Conservation (phyloP, 805 yeast genomes). For the Zygoascus biomembranicola region DNA sequence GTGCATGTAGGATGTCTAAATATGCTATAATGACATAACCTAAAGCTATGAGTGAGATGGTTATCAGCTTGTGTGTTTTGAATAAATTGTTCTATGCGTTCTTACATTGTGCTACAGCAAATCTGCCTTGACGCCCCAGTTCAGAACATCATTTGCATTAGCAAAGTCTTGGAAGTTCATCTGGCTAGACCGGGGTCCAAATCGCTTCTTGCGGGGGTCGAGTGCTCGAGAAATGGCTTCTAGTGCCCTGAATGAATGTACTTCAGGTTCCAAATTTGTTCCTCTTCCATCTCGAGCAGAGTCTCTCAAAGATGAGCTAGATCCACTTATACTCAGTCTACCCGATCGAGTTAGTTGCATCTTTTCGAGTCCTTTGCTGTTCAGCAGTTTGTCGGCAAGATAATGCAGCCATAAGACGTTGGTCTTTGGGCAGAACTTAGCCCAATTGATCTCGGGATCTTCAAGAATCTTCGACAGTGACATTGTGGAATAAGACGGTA, state of each 20-base stretch:
- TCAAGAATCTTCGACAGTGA: neutral
- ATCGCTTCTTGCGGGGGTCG: conserved; percentile 22
- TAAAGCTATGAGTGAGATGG: too few relatives aligned
- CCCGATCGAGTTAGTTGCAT: conserved; percentile 13
- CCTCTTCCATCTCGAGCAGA: neutral
- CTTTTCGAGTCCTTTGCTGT: conserved; percentile 31
- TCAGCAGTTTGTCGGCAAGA: conserved; percentile 42
- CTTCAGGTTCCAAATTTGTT: conserved; percentile 8
- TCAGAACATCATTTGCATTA: conserved; percentile 17
- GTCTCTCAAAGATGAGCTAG: conserved; percentile 6
- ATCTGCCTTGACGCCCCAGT: conserved; percentile 18
- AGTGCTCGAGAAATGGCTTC: conserved; percentile 14
- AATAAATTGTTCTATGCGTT: too few relatives aligned
- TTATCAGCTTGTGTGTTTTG: too few relatives aligned
- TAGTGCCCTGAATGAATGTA: conserved; percentile 15
- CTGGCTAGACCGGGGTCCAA: conserved; percentile 2
- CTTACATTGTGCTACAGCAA: neutral
- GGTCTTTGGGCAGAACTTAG: conserved; percentile 38
- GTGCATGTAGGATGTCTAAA: too few relatives aligned
- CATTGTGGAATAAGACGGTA: neutral
- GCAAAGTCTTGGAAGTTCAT: conserved; percentile 20
- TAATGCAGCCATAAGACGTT: conserved; percentile 62
- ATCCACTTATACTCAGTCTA: conserved; percentile 15
- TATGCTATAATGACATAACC: too few relatives aligned
- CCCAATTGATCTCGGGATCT: conserved; percentile 34